Base-by-base conservation (phyloP, 1,284 basidiomycete species). In the Coriolopsis trogii region DNA sequence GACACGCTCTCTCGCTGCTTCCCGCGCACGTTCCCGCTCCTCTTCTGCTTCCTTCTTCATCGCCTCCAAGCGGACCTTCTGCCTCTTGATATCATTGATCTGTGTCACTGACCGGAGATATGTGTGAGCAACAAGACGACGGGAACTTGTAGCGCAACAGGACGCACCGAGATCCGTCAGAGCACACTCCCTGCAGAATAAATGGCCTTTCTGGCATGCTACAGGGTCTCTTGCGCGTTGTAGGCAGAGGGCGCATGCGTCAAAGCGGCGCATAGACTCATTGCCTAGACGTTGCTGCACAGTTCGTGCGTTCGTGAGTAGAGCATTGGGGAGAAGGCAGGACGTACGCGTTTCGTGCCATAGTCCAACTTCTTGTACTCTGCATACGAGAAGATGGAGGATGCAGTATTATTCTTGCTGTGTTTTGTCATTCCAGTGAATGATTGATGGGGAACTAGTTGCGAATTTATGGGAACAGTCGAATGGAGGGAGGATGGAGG, bases 161-260 rank as follows among this genome's bases (percentile, higher is more conserved):
- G 16, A 71, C 85, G 66, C 70, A 90, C 89, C 68, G 26, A 92
- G 79, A 65, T 91, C 89, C 0, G 84, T 81, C 61, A 87, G 84
- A 10, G 85, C 85, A 64, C 94, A 93, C 70, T 95, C 93, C 63
- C 89, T 92, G 79, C 95, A 98, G 70, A 89, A 92, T 10, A 97
- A 64, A 69, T 98, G 95, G 0, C 95, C 95, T 49, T 89, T 79
- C 23, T 81, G 72, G 65, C 95, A 98, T 9, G 87, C 82, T 25
- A 94, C 76, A 0, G 94, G 91, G 46, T 92, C 87, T 40, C 87
- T 72, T 4, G 91, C 92, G 43, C 79, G 78, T 51, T 91, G 85
- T 25, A 96, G 73, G 66, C 94, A 96, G 15, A 95, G 80, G 29
- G 89, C 80, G 66, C 93, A 97, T 8, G 89, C 84, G 68, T 95